Evolutionary conservation across 2,329 filamentous ascomycete genomes (phyloP), one percentile per base, ranked within the genome.

Genomic region (Paraphaeosphaeria sporulosa): DNA sequence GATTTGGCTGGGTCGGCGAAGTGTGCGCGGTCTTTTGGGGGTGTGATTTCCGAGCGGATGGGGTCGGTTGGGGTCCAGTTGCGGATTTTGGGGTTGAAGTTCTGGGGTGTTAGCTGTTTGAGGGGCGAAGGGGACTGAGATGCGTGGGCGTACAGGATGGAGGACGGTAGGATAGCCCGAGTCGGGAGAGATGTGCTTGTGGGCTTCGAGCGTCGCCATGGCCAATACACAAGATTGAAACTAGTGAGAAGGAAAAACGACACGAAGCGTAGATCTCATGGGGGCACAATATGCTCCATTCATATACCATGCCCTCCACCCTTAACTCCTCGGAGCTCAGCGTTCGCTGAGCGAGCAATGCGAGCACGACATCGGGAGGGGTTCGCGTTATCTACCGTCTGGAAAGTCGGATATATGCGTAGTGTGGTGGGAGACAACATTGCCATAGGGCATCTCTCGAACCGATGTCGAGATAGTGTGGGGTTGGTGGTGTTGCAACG

Each of bases 41-140:
- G 53, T 4, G 40, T 47, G 21, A 54, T 43, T 32, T 54, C 47
- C 49, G 49, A 34, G 36, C 52, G 52, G 42, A 55, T 13, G 17
- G 52, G 30, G 3, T 55, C 52, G 2, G 42, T 15, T 10, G 42
- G 42, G 23, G 83, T 62, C 81, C 83, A 25, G 72, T 84, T 80
- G 17, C 89, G 80, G 69, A 91, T 88, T 47, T 84, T 84, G 75
- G 76, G 68, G 55, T 83, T 83, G 72, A 82, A 84, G 52, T 76
- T 66, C 56, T 54, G 30, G 21, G 4, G 42, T 47, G 25, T 46
- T 9, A 44, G 19, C 7, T 54, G 4, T 17, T 38, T 4, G 10
- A 38, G 36, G 36, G 15, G 36, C 10, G n/a, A n/a, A n/a, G 25
- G 25, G 3, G 25, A 27, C 25, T 27, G 25, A 27, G 17, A 17